Base-by-base conservation (phyloP, 2,329 filamentous ascomycete species). In the Arthrinium phaeospermum region DNA sequence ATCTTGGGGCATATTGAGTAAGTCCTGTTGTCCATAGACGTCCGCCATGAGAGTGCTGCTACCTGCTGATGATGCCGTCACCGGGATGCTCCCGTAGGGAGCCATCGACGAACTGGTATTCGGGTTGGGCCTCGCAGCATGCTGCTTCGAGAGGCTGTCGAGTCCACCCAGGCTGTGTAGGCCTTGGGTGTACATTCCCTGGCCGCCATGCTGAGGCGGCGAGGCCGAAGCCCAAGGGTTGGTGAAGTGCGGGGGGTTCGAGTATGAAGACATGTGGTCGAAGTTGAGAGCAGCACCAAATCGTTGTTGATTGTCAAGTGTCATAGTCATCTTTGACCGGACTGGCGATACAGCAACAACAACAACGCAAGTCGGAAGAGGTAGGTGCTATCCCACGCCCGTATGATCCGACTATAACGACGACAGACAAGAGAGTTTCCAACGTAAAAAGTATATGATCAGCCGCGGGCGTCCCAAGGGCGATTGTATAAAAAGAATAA, bases 301-400 rank as follows among this genome's bases (percentile, higher is more conserved):
- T 82, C 91, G 90, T 86, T 91, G 94, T 85, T 96, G 94, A 83
- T 95, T 93, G 86, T 98, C 94, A 87, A 98, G 91, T 83, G 95
- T 94, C 94, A 98, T 97, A 86, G 94, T 96, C 95, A 98, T 98
- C 83, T 83, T 91, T 85, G 77, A 79, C 75, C 72, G 72, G 72
- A 74, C 74, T 47, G 74, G 64, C 72, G 74, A 74, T 70, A 74
- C 70, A 73, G 75, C 69, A 64, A 24, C 34, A 73, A 24, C 34
- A 73, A 75, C 70, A 64, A 24, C 34, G 16, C 70, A 70, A 68
- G 61, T 68, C 44, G 67, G 74, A 74, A 76, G 73, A 74, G 72
- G 75, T 75, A 75, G 75, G 74, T 77, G 69, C 75, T 75, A 78
- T 78, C 76, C 76, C 74, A 76, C 76, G 75, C 74, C 75, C 72